These are phyloP conservation scores for Talaromyces ruber DNA, from an alignment of 495 filamentous ascomycete species.

Conservation along the genomic window DNA sequence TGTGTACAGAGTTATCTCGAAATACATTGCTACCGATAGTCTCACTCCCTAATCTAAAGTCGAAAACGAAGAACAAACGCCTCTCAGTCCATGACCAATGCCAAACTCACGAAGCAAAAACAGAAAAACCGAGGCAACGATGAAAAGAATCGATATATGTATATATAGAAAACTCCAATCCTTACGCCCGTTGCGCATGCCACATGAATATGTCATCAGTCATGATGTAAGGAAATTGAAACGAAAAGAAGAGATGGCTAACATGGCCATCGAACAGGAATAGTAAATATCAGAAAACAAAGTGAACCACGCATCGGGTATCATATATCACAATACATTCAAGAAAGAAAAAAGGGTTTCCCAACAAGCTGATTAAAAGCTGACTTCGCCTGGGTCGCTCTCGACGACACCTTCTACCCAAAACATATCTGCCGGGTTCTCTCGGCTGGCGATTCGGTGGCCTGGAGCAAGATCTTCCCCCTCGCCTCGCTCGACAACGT, in stretches of 20 bases:
- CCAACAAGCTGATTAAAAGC: conserved; percentile 20
- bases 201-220: conserved; percentile 6
- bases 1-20: not conserved
- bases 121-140: not conserved
- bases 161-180: conserved; percentile 16
- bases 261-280: not conserved
- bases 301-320: conserved; percentile 2
- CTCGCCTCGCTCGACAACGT: conserved; percentile 40
- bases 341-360: not conserved
- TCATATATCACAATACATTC: not conserved
- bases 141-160: conserved; percentile 5
- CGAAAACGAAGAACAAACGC: not conserved
- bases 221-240: conserved; percentile 7
- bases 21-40: not conserved
- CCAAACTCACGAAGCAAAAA: not conserved
- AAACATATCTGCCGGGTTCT: conserved; percentile 23
- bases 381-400: conserved; percentile 37
- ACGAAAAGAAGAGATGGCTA: conserved; percentile 7
- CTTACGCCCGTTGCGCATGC: conserved; percentile 19
- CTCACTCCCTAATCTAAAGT: not conserved
- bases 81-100: not conserved
- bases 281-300: not conserved
- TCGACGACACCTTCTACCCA: conserved; percentile 38
- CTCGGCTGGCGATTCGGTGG: conserved; percentile 19
- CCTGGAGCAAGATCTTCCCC: conserved; percentile 33